These are phyloP conservation scores for Emmonsiellopsis sp. DNA, from an alignment of 2,329 filamentous ascomycete species.

Conservation along the genomic window DNA sequence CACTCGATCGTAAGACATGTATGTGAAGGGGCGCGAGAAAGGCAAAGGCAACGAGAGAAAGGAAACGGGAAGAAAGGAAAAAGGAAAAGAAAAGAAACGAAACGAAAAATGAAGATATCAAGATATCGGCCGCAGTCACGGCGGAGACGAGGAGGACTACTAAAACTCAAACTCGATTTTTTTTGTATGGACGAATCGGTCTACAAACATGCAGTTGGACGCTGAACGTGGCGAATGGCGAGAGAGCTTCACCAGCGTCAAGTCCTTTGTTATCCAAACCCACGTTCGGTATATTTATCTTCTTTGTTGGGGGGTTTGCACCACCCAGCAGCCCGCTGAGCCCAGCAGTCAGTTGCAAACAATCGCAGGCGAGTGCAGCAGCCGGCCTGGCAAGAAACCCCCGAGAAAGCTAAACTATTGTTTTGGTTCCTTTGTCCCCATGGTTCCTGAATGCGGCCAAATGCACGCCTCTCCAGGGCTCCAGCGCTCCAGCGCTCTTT, in stretches of 20 bases:
- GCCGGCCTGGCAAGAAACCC: background rate
- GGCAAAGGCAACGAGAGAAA: slow-evolving; percentile 1
- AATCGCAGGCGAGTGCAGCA: slow-evolving; percentile 12
- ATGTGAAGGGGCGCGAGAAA: slow-evolving; percentile 7
- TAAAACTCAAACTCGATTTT: slow-evolving; percentile 12
- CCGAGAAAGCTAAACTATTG: slow-evolving; percentile 13
- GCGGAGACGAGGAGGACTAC: slow-evolving; percentile 9
- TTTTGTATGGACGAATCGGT: slow-evolving; percentile 13
- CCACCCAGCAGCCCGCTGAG: background rate
- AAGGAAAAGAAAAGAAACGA: background rate
- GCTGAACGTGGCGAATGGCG: slow-evolving; percentile 9
- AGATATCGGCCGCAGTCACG: slow-evolving; percentile 1
- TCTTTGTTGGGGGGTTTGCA: slow-evolving; percentile 11
- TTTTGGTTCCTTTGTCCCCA: slow-evolving; percentile 26
- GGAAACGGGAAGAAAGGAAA: background rate
- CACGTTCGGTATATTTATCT: slow-evolving; percentile 9
- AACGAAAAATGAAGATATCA: slow-evolving; percentile 4
- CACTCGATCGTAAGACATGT: slow-evolving; percentile 41
- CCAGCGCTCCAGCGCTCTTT: slow-evolving; percentile 3
- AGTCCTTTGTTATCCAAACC: slow-evolving; percentile 11
- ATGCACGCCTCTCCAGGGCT: slow-evolving; percentile 10
- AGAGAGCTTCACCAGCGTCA: slow-evolving; percentile 3
- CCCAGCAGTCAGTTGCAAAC: slow-evolving; percentile 12
- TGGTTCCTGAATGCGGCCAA: slow-evolving; percentile 20
- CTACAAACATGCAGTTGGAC: slow-evolving; percentile 1